phyloP scores from a whole-genome alignment of 257 asterid genomes.

The Lantana camara region DNA sequence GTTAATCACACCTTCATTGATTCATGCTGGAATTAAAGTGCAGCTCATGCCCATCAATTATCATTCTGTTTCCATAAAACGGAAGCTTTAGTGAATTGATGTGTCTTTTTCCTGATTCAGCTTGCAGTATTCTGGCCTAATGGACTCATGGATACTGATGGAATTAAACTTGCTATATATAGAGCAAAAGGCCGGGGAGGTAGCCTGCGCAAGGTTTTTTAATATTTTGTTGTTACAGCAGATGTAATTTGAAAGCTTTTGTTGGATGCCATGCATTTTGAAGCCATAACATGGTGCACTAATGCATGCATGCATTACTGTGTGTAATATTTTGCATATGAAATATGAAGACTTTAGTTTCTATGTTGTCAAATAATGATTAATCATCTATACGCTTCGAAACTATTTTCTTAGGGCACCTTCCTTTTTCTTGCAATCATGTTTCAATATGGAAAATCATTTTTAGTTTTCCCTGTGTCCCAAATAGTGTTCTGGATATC shows the following conservation, averaged over 20 bases:
- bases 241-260: not conserved
- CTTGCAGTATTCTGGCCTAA: conserved; percentile 84
- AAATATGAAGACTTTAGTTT: conserved; percentile 11
- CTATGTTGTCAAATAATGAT: conserved; percentile 6
- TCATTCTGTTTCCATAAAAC: no score
- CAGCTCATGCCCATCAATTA: no score
- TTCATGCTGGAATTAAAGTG: no score
- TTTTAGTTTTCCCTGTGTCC: not conserved
- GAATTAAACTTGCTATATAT: conserved; percentile 73
- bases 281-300: not conserved
- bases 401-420: not conserved
- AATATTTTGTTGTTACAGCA: conserved; percentile 5
- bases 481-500: not conserved
- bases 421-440: not conserved
- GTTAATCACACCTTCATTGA: no score
- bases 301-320: no score
- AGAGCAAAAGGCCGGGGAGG: conserved; percentile 75
- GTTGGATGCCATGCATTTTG: not conserved
- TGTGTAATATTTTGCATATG: conserved; percentile 6
- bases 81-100: conserved; percentile 1
- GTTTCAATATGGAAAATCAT: not conserved
- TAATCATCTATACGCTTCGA: not conserved
- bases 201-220: conserved; percentile 54
- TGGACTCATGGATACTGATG: conserved; percentile 78
- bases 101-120: conserved; percentile 43